Conservation (phyloP, 2,329 filamentous ascomycete species). For the Aspergillus bombycis region DNA sequence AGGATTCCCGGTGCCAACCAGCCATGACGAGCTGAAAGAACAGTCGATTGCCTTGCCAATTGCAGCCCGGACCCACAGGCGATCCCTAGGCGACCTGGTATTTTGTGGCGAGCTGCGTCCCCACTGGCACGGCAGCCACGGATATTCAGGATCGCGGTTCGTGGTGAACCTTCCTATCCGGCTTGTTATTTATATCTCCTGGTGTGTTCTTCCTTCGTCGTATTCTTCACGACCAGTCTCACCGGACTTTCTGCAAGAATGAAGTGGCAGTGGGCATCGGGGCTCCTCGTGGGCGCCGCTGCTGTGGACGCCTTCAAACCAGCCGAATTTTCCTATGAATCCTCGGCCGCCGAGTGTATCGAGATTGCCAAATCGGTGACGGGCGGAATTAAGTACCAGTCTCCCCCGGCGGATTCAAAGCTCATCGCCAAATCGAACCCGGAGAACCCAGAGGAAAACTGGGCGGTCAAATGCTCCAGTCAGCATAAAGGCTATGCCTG, state of each 20-base stretch:
- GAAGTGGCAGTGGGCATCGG: constrained; percentile 16
- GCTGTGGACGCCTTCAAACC: constrained; percentile 21
- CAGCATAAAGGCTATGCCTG: constrained; percentile 9
- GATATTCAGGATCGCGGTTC: not conserved
- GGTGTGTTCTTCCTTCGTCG: not conserved
- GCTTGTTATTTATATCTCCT: constrained; percentile 2
- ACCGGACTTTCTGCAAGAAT: constrained; percentile 7
- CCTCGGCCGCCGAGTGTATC: constrained; percentile 8
- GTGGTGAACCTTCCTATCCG: not conserved
- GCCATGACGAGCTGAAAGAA: not conserved
- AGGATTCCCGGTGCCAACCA: not conserved
- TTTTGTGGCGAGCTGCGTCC: not conserved
- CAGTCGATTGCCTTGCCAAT: not conserved
- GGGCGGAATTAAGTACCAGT: constrained; percentile 10
- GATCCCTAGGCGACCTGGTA: not conserved
- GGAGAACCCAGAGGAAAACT: not conserved
- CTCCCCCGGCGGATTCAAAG: constrained; percentile 9
- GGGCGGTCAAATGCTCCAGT: constrained; percentile 8
- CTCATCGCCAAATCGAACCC: constrained; percentile 9
- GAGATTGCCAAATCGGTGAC: constrained; percentile 3
- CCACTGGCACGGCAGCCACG: not conserved
- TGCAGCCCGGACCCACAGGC: not conserved
- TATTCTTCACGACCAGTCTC: not conserved
- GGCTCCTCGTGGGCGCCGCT: constrained; percentile 16
- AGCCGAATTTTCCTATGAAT: constrained; percentile 19